Evolutionary conservation across 768 basidiomycete genomes (phyloP), one percentile per base, ranked within the genome.

Genomic region (Porpolomopsis calyptriformis): DNA sequence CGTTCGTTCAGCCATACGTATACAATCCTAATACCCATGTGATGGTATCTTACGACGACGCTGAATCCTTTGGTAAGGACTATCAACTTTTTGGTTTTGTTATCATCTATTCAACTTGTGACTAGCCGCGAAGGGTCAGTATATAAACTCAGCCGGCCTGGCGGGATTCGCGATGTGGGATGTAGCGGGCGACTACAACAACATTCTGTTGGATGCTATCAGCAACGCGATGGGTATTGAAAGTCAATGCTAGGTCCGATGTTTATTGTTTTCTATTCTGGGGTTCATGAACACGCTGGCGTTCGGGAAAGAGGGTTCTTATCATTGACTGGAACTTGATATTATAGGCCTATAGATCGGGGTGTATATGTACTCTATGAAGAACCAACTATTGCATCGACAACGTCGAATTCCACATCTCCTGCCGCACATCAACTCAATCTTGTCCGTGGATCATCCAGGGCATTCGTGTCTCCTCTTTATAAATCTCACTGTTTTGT

Each of bases 81-180:
- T 31, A 14, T 31, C 14, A 14, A 14, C 7, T 14, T 31, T 7
- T 7, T 31, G 11, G 40, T 14, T 41, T 25, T 20, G 16, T 20
- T 19, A 24, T 24, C 20, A 27, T 27, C 19, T 41, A 3, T 25
- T 25, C 5, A n/a, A 11, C 26, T 25, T 26, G 23, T 12, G 5
- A 11, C 14, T 24, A 41, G 40, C 61, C 20, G 70, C 67, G 42
- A 85, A 85, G 62, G 84, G 82, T 6, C 52, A 57, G 3, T 85
- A 70, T 57, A 80, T 85, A 54, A 69, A 69, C 42, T 49, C 59
- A 10, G 58, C 60, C 8, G 73, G 72, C 5, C 61, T 87, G 16
- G 66, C 62, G 47, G 85, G 84, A 2, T 85, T 85, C 58, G 64
- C 77, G 1, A 74, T 81, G 62, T 85, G 82, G 82, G 78, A 85